These are phyloP conservation scores for Mucor mucedo DNA, from an alignment of 371 early-diverging fungal species.

Conservation along the genomic window DNA sequence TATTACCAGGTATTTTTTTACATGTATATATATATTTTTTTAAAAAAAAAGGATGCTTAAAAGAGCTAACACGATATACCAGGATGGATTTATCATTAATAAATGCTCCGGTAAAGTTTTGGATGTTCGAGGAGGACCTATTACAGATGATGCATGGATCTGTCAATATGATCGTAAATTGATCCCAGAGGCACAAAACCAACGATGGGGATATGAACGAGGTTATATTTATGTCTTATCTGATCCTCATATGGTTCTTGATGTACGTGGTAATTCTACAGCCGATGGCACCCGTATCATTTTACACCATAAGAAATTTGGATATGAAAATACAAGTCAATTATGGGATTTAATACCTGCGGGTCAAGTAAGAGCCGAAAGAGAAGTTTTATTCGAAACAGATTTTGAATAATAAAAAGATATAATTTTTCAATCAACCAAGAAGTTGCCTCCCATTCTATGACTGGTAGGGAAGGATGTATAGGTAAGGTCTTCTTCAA, in stretches of 20 bases:
- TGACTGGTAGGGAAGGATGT: conserved; percentile 20
- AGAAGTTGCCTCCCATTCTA: no score
- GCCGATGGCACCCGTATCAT: conserved; percentile 46
- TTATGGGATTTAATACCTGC: conserved; percentile 55
- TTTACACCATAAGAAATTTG: conserved; percentile 39
- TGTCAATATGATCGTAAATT: conserved; percentile 55
- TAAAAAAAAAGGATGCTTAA: background rate
- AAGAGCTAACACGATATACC: background rate
- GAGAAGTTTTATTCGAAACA: conserved; percentile 55
- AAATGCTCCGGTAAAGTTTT: conserved; percentile 48
- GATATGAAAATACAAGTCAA: conserved; percentile 36
- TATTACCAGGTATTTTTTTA: conserved; percentile 40
- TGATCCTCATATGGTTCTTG: conserved; percentile 54
- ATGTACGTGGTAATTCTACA: conserved; percentile 35
- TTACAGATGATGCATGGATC: conserved; percentile 41
- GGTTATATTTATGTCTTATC: conserved; percentile 51
- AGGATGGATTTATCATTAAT: conserved; percentile 51
- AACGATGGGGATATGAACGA: conserved; percentile 48
- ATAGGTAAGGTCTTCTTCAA: conserved; percentile 36
- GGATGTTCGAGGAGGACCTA: conserved; percentile 49
- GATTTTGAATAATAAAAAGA: conserved; percentile 30
- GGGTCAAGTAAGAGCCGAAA: conserved; percentile 43
- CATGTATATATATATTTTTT: background rate
- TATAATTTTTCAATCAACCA: background rate
- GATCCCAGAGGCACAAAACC: conserved; percentile 46